These are phyloP conservation scores for Hirsutella rhossiliensis DNA, from an alignment of 2,329 filamentous ascomycete species.

Conservation along the genomic window DNA sequence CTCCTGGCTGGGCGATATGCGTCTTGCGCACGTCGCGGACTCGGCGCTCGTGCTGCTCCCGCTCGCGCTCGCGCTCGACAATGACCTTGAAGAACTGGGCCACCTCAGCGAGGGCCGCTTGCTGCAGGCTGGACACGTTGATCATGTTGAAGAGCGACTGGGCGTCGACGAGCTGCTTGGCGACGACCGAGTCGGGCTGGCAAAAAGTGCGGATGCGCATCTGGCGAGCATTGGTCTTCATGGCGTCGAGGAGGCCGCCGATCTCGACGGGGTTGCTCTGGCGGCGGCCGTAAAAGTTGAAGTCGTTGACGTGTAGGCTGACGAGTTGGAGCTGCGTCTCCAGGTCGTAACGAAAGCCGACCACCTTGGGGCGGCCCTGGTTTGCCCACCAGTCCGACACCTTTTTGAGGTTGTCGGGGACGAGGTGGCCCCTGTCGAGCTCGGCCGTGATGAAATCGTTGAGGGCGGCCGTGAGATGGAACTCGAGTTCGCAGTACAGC, in stretches of 20 bases:
- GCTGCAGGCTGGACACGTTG: slow-evolving; percentile 28
- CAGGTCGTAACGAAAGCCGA: slow-evolving; percentile 46
- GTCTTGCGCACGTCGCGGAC: slow-evolving; percentile 8
- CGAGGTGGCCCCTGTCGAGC: slow-evolving; percentile 41
- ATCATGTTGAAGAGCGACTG: slow-evolving; percentile 38
- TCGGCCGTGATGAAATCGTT: slow-evolving; percentile 40
- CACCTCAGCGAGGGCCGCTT: slow-evolving; percentile 35
- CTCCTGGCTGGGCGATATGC: neutral
- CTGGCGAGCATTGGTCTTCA: slow-evolving; percentile 38
- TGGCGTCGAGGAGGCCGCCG: slow-evolving; percentile 34
- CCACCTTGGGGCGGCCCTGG: slow-evolving; percentile 40
- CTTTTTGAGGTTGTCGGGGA: slow-evolving; percentile 36
- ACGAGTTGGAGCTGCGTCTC: slow-evolving; percentile 49
- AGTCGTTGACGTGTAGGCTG: slow-evolving; percentile 34
- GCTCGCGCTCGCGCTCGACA: slow-evolving; percentile 34
- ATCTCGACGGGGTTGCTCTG: slow-evolving; percentile 31
- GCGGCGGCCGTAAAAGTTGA: slow-evolving; percentile 40
- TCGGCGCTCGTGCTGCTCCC: slow-evolving; percentile 13
- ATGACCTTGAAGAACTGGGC: slow-evolving; percentile 42
- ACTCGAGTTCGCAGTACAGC: slow-evolving; percentile 48
- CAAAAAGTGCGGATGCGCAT: slow-evolving; percentile 44
- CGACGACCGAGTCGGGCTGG: slow-evolving; percentile 44
- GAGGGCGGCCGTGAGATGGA: slow-evolving; percentile 35
- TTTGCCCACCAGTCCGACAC: slow-evolving; percentile 38
- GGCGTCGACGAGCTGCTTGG: slow-evolving; percentile 43